phyloP scores from a whole-genome alignment of 2,329 filamentous ascomycete species.

The Alternaria sp. region DNA sequence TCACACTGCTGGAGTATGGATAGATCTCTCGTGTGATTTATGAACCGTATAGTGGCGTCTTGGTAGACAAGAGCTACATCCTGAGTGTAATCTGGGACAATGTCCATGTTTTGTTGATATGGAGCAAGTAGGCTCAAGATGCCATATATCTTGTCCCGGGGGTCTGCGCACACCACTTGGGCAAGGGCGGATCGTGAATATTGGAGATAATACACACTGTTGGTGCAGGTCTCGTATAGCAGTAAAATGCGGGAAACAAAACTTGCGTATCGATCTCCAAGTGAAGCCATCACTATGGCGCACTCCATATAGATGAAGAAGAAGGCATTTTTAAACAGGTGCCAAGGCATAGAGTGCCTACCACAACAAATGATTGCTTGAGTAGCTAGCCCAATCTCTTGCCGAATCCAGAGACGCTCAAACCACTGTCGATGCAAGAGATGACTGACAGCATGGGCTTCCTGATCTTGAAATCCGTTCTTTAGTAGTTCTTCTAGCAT shows the following conservation, averaged over 20 bases:
- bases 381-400: not conserved
- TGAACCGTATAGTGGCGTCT: not conserved
- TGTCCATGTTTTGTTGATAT: fast-evolving
- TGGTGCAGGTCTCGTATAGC: fast-evolving
- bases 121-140: fast-evolving
- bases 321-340: not conserved
- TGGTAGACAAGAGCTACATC: not conserved
- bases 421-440: not conserved
- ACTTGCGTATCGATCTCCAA: not conserved
- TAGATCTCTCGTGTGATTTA: not conserved
- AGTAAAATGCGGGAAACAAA: fast-evolving
- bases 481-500: fast-evolving
- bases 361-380: not conserved
- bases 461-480: fast-evolving
- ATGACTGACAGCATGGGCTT: not conserved
- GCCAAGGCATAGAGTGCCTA: fast-evolving
- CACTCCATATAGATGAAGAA: no score
- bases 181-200: fast-evolving
- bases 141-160: not conserved
- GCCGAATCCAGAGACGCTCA: not conserved
- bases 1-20: not conserved
- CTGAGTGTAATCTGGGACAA: not conserved
- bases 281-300: no score
- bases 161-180: not conserved
- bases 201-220: not conserved